phyloP scores from a whole-genome alignment of 2,329 filamentous ascomycete species.

The Cryoendolithus antarcticus region DNA sequence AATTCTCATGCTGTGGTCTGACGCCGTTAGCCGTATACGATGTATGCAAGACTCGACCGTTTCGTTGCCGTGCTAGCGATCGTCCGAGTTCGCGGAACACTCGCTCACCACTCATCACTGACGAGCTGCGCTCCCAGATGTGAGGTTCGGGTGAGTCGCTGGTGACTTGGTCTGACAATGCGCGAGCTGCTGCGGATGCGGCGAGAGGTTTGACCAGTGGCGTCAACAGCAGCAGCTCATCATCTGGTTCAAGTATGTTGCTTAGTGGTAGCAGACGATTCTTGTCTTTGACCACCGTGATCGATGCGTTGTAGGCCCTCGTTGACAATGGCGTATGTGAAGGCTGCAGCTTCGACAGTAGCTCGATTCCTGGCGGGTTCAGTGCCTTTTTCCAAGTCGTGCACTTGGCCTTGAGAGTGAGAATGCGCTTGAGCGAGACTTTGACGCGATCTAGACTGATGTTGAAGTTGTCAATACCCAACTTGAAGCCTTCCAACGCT shows the following conservation, averaged over 20 bases:
- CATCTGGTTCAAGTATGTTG: constrained; percentile 66
- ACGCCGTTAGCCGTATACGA: constrained; percentile 93
- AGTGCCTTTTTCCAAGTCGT: constrained; percentile 86
- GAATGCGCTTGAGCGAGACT: constrained; percentile 65
- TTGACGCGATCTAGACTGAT: constrained; percentile 70
- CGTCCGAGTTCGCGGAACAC: constrained; percentile 85
- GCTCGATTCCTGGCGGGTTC: constrained; percentile 67
- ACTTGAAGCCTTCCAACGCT: constrained; percentile 76
- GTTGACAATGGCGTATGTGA: constrained; percentile 70
- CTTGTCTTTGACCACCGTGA: constrained; percentile 84
- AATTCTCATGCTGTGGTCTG: constrained; percentile 80
- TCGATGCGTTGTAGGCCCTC: constrained; percentile 80
- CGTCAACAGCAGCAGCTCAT: constrained; percentile 80
- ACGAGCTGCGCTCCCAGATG: constrained; percentile 44
- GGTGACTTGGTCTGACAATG: constrained; percentile 50
- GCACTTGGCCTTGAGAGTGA: constrained; percentile 70
- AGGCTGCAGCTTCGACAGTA: constrained; percentile 70
- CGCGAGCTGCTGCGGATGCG: constrained; percentile 71
- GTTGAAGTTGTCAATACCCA: constrained; percentile 82
- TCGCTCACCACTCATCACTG: constrained; percentile 79
- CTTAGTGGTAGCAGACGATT: constrained; percentile 73
- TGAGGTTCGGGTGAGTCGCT: constrained; percentile 45
- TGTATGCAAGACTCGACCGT: constrained; percentile 79
- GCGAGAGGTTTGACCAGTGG: constrained; percentile 86
- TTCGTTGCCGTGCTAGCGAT: constrained; percentile 72